Evolutionary conservation across 192 early-diverging fungal species (phyloP), one percentile per base, ranked within the genome.

Genomic region (Dissophora ornata): DNA sequence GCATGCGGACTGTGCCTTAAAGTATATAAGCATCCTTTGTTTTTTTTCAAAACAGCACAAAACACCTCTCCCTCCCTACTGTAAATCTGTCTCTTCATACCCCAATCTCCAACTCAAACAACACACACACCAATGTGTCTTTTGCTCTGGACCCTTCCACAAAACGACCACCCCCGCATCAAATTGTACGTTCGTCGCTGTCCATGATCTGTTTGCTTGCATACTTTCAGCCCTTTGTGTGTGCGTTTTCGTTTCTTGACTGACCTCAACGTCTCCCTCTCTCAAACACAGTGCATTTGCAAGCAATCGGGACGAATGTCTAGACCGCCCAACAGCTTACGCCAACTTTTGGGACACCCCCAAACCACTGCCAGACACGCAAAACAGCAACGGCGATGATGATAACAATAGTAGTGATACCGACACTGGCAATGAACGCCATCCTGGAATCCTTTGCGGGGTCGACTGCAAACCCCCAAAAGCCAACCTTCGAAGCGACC

Each of bases 251-350:
- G 9, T 50, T 50, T 15, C 25, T 50, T 50, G 7, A 12, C 4
- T 3, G 21, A n/a, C n/a, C n/a, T n/a, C n/a, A n/a, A n/a, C n/a
- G n/a, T n/a, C n/a, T n/a, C n/a, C 3, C 45, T 48, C 19, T 21
- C 33, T 25, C 25, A 38, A 38, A 26, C 25, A 29, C 61, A 84
- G 84, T 54, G 64, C 79, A 3, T 79, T 85, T 51, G 81, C 79
- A 8, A 71, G 69, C 46, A 85, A 85, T 36, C 47, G 84, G 48
- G 84, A 85, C 62, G 84, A 85, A 58, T 74, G 50, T 38, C 48
- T 85, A 3, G 33, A 42, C 46, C 55, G 84, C 30, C 57, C 63
- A 12, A 81, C 84, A 2, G 38, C 79, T 18, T 42, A 29, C 18
- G 84, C 84, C 2, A 28, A 62, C 22, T 81, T 85, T 53, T 85